Evolutionary conservation across 306 rosid genomes (phyloP).

Genomic region (Pyrus communis): DNA sequence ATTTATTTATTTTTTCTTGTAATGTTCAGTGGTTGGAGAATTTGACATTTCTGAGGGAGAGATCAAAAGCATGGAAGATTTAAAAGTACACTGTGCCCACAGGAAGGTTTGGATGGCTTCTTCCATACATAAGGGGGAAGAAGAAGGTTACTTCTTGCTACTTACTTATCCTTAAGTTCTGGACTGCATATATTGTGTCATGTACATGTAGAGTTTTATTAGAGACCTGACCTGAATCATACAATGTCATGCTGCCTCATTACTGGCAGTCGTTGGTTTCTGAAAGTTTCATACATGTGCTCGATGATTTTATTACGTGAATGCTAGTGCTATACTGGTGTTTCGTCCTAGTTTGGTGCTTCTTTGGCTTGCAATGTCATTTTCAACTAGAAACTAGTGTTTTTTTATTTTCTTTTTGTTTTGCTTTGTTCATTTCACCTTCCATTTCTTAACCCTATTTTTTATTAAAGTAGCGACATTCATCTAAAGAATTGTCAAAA

Average conservation of each 20-base stretch:
- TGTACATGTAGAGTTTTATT: not conserved
- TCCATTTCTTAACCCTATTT: not conserved
- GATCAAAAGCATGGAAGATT: constrained; percentile 34
- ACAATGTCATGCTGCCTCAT: not conserved
- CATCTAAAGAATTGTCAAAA: not conserved
- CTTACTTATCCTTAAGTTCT: constrained; percentile 14
- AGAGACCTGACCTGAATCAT: not conserved
- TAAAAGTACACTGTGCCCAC: constrained; percentile 42
- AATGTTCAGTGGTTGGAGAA: constrained; percentile 56
- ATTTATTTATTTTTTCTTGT: not conserved
- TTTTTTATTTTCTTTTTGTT: not conserved
- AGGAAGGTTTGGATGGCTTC: constrained; percentile 93
- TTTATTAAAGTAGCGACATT: not conserved
- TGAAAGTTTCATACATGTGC: not conserved
- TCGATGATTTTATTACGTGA: not conserved
- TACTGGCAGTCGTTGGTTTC: not conserved
- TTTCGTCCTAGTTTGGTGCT: not conserved
- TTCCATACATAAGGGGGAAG: constrained; percentile 89
- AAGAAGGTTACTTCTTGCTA: constrained; percentile 57
- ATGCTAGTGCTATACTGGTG: not conserved
- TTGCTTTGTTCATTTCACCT: not conserved
- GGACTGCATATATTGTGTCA: not conserved
- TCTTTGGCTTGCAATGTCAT: not conserved
- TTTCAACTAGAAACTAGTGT: not conserved
- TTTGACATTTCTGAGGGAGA: constrained; percentile 39